Base-by-base conservation (phyloP, 352 stramenopile genomes). In the Vaucheria bursata region DNA sequence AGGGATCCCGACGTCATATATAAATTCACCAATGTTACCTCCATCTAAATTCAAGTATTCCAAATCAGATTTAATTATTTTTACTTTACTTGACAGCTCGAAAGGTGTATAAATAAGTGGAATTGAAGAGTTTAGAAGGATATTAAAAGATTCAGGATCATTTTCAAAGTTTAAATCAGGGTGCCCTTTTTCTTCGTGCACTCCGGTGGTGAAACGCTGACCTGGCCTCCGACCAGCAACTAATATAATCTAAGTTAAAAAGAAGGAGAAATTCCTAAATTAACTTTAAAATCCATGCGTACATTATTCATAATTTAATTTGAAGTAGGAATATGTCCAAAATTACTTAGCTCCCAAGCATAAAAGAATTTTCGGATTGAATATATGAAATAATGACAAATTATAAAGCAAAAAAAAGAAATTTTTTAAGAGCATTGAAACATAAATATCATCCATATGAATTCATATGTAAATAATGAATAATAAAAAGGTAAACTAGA, bases 121-220 rank as follows among this genome's bases (percentile, higher is more conserved):
- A 31, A 68, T 7, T 2, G 2, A 8, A 31, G 53, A 31, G 12
- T 18, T 25, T 34, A 68, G 53, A 31, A 68, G 53, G 31, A 7
- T 2, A 31, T 31, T 34, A 7, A 68, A 68, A 7, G 53, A 31
- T 2, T 2, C 53, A 31, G 53, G 53, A 34, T 68, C 53, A 34
- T 68, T 68, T 7, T 68, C 53, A 68, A 68, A 68, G 53, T 68
- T 68, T 34, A 68, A 7, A 34, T 68, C 53, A 31, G 53, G 53
- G 53, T 68, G 53, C 2, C 53, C 53, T 2, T 2, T 2, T 2
- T 7, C 8, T 2, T 2, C 8, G 53, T 2, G 31, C 31, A 2
- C 53, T 31, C 53, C 53, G 2, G 53, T 68, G 53, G 53, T 68
- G 53, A 68, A 68, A 2, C 53, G 2, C 53, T 68, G 53, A 34